Evolutionary conservation across 805 yeast genomes (phyloP), one percentile per base, ranked within the genome.

Genomic region (Zygotorulaspora danielsina): DNA sequence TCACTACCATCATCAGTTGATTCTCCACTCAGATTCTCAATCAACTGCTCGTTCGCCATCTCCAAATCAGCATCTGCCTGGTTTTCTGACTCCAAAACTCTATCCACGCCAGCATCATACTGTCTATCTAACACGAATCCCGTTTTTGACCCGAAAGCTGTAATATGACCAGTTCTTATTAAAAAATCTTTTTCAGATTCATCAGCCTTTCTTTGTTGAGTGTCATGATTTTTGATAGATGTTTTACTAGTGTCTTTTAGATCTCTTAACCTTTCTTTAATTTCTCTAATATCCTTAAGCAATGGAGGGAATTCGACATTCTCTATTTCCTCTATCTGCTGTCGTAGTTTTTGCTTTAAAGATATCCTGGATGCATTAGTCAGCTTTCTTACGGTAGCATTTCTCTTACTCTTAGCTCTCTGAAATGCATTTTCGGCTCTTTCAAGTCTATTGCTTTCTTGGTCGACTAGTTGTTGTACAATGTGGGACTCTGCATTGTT

Each of bases 161-260:
- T 93, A 40, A 88, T 77, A 58, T 87, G 80, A 19, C 98, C 98
- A 0, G 90, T 89, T 48, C 98, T 71, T 0, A 93, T 76, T 44
- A 93, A 68, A 54, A 63, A 89, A 36, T 89, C 97, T 41, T 76
- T 76, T 54, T 83, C 84, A 0, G 87, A 64, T 54, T 93, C 97
- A n/a, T 75, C 84, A 0, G 83, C 78, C 5, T 74, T 67, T 46
- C 71, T 67, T 1, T 44, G 54, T 1, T 38, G 47, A 3, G 50
- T 55, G 8, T 42, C 53, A 4, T 42, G 45, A 2, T 39, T 42
- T 1, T 33, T 47, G 2, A 39, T 27, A 6, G 25, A 43, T 6
- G 36, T 32, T 7, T 45, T 39, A 25, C 51, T 39, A 12, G 52
- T 41, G 5, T 19, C 30, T 34, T 56, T 41, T 33, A 66, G 46